These are phyloP conservation scores for Lipomyces sp. DNA, from an alignment of 805 yeast genomes.

Conservation along the genomic window DNA sequence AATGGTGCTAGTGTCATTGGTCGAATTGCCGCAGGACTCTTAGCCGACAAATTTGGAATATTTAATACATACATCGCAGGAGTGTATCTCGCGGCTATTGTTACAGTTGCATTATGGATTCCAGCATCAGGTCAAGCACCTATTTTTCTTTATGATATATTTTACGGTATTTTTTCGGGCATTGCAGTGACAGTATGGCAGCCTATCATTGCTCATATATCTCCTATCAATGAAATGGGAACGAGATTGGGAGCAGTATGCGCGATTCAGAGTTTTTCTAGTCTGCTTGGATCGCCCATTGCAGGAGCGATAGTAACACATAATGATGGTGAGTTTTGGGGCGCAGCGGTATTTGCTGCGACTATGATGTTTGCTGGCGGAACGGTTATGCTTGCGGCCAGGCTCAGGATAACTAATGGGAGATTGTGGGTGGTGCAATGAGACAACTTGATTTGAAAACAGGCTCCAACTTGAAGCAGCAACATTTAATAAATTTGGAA, in stretches of 20 bases:
- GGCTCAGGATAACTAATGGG: neutral
- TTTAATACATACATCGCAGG: slow-evolving; percentile 48
- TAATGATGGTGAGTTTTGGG: slow-evolving; percentile 35
- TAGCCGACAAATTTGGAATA: slow-evolving; percentile 57
- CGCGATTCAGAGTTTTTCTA: slow-evolving; percentile 58
- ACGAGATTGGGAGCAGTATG: slow-evolving; percentile 65
- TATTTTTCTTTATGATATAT: slow-evolving; percentile 41
- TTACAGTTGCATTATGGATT: slow-evolving; percentile 47
- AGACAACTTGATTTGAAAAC: too few species aligned
- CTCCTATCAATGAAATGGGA: slow-evolving; percentile 42
- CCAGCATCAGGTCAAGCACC: slow-evolving; percentile 44
- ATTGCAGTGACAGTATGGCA: slow-evolving; percentile 45
- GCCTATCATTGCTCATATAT: slow-evolving; percentile 43
- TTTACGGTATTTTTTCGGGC: slow-evolving; percentile 46
- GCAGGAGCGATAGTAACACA: slow-evolving; percentile 41
- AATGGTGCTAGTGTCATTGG: slow-evolving; percentile 53
- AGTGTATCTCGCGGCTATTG: slow-evolving; percentile 39
- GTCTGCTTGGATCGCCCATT: slow-evolving; percentile 43
- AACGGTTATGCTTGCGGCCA: slow-evolving; percentile 11
- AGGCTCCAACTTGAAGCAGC: too few species aligned
- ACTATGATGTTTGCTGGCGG: slow-evolving; percentile 28
- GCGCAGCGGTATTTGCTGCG: slow-evolving; percentile 38
- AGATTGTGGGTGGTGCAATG: too few species aligned
- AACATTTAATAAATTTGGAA: too few species aligned
- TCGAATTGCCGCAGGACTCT: slow-evolving; percentile 54